phyloP scores from a whole-genome alignment of 2,329 filamentous ascomycete species.

The Curvularia lunata region DNA sequence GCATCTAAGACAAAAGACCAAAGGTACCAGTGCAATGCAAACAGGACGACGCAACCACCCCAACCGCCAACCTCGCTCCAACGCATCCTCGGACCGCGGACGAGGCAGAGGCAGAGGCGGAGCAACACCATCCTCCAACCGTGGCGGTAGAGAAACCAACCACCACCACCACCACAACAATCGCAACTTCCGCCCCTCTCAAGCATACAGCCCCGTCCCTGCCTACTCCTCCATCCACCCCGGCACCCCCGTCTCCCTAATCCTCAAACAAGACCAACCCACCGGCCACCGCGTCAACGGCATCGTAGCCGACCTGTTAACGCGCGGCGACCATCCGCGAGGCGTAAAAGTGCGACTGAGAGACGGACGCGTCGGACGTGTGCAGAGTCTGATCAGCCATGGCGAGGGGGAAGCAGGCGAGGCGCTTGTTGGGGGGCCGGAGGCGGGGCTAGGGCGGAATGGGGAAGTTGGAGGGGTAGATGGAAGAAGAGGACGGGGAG shows the following conservation, averaged over 20 bases:
- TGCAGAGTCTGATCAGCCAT: constrained; percentile 65
- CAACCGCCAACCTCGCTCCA: neutral
- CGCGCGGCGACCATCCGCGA: constrained; percentile 74
- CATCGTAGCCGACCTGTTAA: constrained; percentile 70
- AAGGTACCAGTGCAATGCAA: neutral
- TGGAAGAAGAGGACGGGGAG: constrained; percentile 8
- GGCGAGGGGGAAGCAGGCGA: constrained; percentile 32
- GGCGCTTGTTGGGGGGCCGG: constrained; percentile 32
- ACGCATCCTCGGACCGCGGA: neutral
- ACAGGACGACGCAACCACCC: neutral
- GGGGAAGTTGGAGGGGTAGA: constrained; percentile 24
- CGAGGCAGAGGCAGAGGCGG: neutral
- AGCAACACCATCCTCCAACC: neutral
- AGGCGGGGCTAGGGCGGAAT: constrained; percentile 35
- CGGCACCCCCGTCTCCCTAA: constrained; percentile 71
- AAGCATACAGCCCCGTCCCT: constrained; percentile 11
- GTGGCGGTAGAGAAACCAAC: neutral
- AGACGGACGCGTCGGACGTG: constrained; percentile 75
- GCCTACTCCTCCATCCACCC: constrained; percentile 54
- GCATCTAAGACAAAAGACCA: neutral
- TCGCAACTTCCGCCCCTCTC: neutral
- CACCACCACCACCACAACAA: neutral
- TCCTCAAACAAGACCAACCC: constrained; percentile 77
- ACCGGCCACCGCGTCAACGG: constrained; percentile 75
- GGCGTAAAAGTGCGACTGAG: constrained; percentile 79